These are phyloP conservation scores for Boletus insuetus DNA, from an alignment of 768 basidiomycete species.

Conservation along the genomic window DNA sequence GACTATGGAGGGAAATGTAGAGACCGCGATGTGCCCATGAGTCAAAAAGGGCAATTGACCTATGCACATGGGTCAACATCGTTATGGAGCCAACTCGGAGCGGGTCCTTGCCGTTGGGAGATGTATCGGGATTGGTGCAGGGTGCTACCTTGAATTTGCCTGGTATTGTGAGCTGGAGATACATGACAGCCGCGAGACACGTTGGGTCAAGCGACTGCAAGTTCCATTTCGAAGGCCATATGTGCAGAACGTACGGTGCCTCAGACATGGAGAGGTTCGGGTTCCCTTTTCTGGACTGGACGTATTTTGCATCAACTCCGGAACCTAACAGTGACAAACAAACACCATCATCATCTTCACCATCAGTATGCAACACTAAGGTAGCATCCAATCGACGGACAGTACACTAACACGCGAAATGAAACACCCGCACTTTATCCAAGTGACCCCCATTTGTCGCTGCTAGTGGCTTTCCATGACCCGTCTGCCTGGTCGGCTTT, in stretches of 20 bases:
- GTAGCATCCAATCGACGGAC: no score
- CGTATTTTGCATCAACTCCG: conserved; percentile 1
- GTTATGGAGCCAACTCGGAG: not conserved
- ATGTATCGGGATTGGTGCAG: conserved; percentile 66
- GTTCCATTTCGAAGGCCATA: conserved; percentile 70
- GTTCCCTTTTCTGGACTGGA: not conserved
- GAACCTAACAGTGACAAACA: conserved; percentile 20
- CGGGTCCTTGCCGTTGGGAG: conserved; percentile 60
- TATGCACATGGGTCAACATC: conserved; percentile 26
- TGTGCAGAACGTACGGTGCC: conserved; percentile 40
- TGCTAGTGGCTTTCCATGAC: no score
- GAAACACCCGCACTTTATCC: no score
- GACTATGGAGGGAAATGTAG: conserved; percentile 59
- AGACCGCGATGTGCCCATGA: conserved; percentile 50
- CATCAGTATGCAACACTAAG: no score
- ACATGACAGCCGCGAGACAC: conserved; percentile 63
- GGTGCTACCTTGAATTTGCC: conserved; percentile 62
- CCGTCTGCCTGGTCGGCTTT: no score
- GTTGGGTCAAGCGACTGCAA: conserved; percentile 65
- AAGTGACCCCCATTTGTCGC: no score
- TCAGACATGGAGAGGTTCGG: conserved; percentile 18
- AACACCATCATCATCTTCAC: no score
- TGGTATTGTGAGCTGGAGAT: conserved; percentile 66
- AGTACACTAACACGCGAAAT: no score
- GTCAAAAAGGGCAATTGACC: conserved; percentile 73